Base-by-base conservation (phyloP, 345 rosid species). In the Tarenaya hassleriana region DNA sequence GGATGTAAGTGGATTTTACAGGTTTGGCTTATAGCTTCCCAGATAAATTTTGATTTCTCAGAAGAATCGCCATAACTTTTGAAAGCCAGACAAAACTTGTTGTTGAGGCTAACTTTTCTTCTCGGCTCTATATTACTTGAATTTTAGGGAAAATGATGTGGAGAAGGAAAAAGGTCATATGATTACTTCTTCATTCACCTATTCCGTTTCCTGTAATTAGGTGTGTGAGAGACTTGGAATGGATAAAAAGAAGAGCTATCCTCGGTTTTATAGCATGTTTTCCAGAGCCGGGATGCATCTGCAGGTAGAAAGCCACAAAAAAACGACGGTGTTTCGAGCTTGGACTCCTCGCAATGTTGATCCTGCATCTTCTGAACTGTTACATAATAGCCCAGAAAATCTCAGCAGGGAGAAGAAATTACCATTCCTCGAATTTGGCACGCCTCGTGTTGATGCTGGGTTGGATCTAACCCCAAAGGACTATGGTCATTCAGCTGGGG, bases 151-250 rank as follows among this genome's bases (percentile, higher is more conserved):
- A n/a, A n/a, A n/a, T n/a, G n/a, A n/a, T n/a, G n/a, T n/a, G n/a
- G n/a, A n/a, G n/a, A n/a, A n/a, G n/a, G n/a, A n/a, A n/a, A n/a
- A n/a, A n/a, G n/a, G n/a, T n/a, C n/a, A n/a, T n/a, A n/a, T n/a
- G n/a, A n/a, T n/a, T n/a, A n/a, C 39, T 42, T 42, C 17, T 4
- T 42, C 17, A 41, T 63, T 20, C 39, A n/a, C 41, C 32, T 58
- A 32, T 18, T 11, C 54, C 37, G 42, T 58, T 56, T 16, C 61
- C 49, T 49, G n/a, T 68, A 59, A 60, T 46, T 80, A 92, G 95
- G 84, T 83, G 15, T 79, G 83, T 43, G 80, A 69, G 53, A 85
- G 82, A 73, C 94, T 85, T 72, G 91, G 94, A 19, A 68, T 92
- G 73, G 84, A 80, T 61, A 83, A 80, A 71, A 92, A 88, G 68